phyloP scores from a whole-genome alignment of 106 monocot species.

The Allium sativum region DNA sequence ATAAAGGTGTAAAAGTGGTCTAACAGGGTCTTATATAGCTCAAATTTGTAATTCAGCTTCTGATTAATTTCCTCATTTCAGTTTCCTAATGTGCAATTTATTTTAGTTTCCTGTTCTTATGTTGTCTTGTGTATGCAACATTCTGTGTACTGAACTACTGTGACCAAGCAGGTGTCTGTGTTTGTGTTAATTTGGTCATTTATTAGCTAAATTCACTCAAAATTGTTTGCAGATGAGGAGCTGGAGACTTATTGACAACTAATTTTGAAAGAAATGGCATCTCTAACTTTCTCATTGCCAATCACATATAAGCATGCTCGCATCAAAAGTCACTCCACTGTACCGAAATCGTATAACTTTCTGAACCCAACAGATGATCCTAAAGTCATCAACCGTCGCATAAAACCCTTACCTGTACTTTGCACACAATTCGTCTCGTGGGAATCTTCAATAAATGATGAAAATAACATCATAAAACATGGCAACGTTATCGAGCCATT shows the following conservation, averaged over 20 bases:
- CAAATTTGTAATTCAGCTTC: no score
- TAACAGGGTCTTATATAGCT: no score
- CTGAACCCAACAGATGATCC: not conserved
- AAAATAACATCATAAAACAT: conserved; percentile 28
- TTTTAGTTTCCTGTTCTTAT: no score
- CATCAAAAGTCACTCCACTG: conserved; percentile 6
- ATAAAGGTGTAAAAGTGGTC: no score
- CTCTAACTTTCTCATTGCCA: conserved; percentile 14
- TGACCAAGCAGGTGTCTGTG: no score
- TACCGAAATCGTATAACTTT: conserved; percentile 4
- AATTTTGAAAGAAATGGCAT: conserved; percentile 16
- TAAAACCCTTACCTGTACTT: conserved; percentile 16
- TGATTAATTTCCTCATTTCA: no score
- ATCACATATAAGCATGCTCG: conserved; percentile 6
- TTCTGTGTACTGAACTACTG: no score
- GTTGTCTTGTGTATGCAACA: no score
- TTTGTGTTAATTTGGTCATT: no score
- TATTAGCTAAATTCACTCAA: not conserved
- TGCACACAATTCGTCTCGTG: conserved; percentile 38
- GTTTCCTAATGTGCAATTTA: no score
- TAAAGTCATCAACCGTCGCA: not conserved
- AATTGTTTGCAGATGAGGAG: conserved; percentile 3
- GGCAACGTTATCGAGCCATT: conserved; percentile 41
- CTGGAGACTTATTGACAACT: not conserved
- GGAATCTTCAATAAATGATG: conserved; percentile 45